Base-by-base conservation (phyloP, 1,284 basidiomycete species). In the Leccinum fallax region DNA sequence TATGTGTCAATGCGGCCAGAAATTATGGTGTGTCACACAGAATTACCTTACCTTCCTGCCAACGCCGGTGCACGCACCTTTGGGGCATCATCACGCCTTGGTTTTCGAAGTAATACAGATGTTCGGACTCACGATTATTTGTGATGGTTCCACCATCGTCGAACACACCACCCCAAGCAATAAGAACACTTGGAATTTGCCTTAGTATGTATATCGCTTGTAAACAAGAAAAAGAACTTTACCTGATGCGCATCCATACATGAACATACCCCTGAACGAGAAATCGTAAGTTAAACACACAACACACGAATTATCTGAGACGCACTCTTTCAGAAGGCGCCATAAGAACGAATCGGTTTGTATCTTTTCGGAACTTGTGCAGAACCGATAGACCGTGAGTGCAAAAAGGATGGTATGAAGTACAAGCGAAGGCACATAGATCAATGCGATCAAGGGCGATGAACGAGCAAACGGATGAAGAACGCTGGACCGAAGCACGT, bases 311-410 rank as follows among this genome's bases (percentile, higher is more conserved):
- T 46, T n/a, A 24, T 3, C 6, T 49, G 36, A 16, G 49, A 65
- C 57, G 15, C 26, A 63, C 64, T 66, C 64, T 59, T 65, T 65
- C 2, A 65, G n/a, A 30, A 65, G 60, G 16, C 65, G 46, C 65
- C 65, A 66, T 19, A 65, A 26, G 24, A 65, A 55, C 7, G 61
- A 40, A 21, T 66, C 43, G 1, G 58, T 64, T 36, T 36, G 46
- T 48, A 24, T 58, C 19, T 53, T 52, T 30, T 46, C 55, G 28
- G 64, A 40, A 30, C 65, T 65, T 53, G 64, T 51, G 43, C 62
- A 13, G 61, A 65, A 59, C 19, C 60, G 64, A 28, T 65, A 66
- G 36, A 59, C 11, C 54, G 46, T 57, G 46, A 65, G 61, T 10
- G 19, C 19, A 40, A 65, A 65, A 28, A 65, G 38, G 26, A 64